Evolutionary conservation across 371 early-diverging fungal genomes (phyloP).

Genomic region (Lichtheimia hyalospora): DNA sequence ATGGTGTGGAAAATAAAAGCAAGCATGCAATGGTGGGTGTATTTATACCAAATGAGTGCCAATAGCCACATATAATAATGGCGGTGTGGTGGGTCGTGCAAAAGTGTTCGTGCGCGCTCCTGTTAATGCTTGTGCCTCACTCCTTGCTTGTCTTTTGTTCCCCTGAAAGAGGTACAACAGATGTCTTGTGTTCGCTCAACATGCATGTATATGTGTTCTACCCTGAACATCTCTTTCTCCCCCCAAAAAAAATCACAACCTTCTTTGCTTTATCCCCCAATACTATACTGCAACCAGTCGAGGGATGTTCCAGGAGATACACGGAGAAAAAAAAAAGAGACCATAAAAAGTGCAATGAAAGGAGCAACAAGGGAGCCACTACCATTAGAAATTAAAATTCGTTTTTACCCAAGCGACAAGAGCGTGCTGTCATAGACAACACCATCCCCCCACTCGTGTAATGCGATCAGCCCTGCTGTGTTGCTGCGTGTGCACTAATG

Average conservation of each 20-base stretch:
- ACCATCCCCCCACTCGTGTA: too few species aligned
- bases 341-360: background rate
- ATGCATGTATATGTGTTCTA: slow-evolving; percentile 1
- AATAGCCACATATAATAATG: background rate
- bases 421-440: too few species aligned
- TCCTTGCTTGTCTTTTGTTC: background rate
- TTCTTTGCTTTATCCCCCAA: background rate
- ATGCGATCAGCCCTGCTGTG: background rate
- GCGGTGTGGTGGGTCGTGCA: background rate
- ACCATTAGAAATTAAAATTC: too few species aligned
- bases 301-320: background rate
- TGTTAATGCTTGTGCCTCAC: background rate
- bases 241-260: background rate
- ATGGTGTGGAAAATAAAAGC: background rate
- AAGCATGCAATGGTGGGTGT: background rate
- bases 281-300: background rate
- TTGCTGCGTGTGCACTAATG: background rate
- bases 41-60: background rate
- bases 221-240: background rate
- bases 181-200: background rate
- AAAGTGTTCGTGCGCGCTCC: slow-evolving; percentile 16
- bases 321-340: background rate
- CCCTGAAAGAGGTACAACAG: slow-evolving; percentile 2
- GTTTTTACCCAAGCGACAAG: too few species aligned
- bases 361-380: too few species aligned